These are phyloP conservation scores for Pisolithus marmoratus DNA, from an alignment of 768 basidiomycete species.

Conservation along the genomic window DNA sequence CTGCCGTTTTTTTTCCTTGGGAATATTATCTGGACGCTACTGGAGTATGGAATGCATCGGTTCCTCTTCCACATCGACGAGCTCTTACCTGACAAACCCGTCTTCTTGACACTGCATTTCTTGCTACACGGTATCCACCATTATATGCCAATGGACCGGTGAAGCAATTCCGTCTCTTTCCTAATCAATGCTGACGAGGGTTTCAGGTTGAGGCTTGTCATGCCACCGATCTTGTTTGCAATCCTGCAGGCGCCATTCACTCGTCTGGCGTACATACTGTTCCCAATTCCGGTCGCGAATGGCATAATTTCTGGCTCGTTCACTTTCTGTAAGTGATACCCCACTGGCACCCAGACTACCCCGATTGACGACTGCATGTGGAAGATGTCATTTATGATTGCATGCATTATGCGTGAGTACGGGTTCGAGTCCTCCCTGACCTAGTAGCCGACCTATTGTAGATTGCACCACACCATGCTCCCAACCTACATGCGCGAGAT, in stretches of 20 bases:
- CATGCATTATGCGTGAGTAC: slow-evolving; percentile 85
- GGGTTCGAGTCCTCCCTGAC: background rate
- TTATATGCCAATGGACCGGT: slow-evolving; percentile 96
- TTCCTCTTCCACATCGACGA: slow-evolving; percentile 97
- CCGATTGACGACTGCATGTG: slow-evolving; percentile 4
- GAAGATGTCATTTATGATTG: slow-evolving; percentile 78
- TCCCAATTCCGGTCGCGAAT: slow-evolving; percentile 83
- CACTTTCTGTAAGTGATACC: slow-evolving; percentile 55
- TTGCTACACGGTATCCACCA: slow-evolving; percentile 94
- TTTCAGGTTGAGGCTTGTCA: slow-evolving; percentile 81
- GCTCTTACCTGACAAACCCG: slow-evolving; percentile 74
- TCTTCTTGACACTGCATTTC: slow-evolving; percentile 84
- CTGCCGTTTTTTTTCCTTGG: slow-evolving; percentile 73
- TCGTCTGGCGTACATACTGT: slow-evolving; percentile 70
- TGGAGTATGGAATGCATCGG: slow-evolving; percentile 91
- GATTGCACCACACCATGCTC: slow-evolving; percentile 81
- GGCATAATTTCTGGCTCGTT: slow-evolving; percentile 82
- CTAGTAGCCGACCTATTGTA: slow-evolving; percentile 20
- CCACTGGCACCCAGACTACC: background rate
- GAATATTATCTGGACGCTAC: slow-evolving; percentile 87
- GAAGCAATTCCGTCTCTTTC: slow-evolving; percentile 15
- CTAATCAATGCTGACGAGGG: slow-evolving; percentile 3
- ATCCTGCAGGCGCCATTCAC: slow-evolving; percentile 82
- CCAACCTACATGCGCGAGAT: slow-evolving; percentile 83
- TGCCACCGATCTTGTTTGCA: slow-evolving; percentile 87